These are phyloP conservation scores for Theobroma grandiflorum DNA, from an alignment of 441 rosid species.

Conservation along the genomic window DNA sequence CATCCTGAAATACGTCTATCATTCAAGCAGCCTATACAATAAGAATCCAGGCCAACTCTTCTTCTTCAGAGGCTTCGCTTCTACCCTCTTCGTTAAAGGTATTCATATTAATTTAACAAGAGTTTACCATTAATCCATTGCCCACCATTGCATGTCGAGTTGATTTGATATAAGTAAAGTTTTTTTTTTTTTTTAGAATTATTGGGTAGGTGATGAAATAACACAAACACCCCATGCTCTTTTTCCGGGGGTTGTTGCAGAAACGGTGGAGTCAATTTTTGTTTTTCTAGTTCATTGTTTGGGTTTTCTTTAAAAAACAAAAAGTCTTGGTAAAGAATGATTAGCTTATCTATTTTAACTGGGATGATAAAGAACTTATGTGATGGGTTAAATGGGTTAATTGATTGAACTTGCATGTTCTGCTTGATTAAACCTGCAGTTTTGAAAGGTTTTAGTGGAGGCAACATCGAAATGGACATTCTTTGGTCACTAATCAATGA, in stretches of 20 bases:
- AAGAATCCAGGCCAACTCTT: conserved; percentile 26
- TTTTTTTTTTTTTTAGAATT: background rate
- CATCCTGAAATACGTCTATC: conserved; percentile 12
- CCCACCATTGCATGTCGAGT: background rate
- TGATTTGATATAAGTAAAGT: background rate
- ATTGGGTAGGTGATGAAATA: background rate
- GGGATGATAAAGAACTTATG: background rate
- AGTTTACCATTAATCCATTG: background rate
- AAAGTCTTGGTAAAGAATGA: background rate
- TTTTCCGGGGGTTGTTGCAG: background rate
- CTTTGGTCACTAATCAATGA: background rate
- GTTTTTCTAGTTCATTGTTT: background rate
- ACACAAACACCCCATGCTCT: background rate
- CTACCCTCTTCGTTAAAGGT: conserved; percentile 53
- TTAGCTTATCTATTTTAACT: background rate
- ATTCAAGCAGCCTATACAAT: conserved; percentile 5
- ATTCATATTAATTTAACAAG: background rate
- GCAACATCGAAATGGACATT: background rate
- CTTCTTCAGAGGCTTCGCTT: conserved; percentile 40
- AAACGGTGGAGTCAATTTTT: background rate
- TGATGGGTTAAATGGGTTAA: background rate
- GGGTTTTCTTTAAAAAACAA: background rate
- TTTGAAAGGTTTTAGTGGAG: background rate
- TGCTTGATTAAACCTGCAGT: background rate
- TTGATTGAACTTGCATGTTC: background rate